Evolutionary conservation across 2,329 filamentous ascomycete species (phyloP), one percentile per base, ranked within the genome.

Genomic region (Neopestalotiopsis sp.): DNA sequence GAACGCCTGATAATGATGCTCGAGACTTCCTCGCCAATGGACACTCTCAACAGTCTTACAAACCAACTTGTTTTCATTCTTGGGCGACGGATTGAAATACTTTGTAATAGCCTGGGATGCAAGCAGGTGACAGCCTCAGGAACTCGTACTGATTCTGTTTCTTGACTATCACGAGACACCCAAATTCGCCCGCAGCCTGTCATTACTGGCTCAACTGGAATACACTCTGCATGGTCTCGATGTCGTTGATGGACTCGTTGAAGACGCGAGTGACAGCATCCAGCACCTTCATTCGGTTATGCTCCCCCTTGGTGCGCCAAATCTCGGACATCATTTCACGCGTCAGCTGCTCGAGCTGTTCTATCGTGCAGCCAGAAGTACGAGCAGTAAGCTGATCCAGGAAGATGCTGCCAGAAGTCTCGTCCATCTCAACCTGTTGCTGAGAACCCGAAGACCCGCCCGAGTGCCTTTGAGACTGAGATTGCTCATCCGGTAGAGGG

Each of bases 341-440:
- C 78, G 95, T 95, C 78, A 98, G 91, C 80, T 98, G 95, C 84
- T 98, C 95, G 24, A 99, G 84, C 79, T 99, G 95, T 81, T 99
- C 96, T 66, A 99, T 93, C 0, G 91, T 93, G 78, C 93, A 93
- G 0, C 93, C 94, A 24, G 89, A 91, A 1, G 93, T 95, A 59
- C 86, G 84, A 34, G 87, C 81, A 0, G 91, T 90, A 42, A 97
- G 83, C 49, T 89, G 84, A 0, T 84, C 78, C 68, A 94, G 85
- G 67, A 97, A 86, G 6, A 83, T 78, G 1, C 83, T 79, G 30
- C 94, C 83, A 38, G 87, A 84, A 0, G 76, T 75, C 13, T 87
- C 84, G 38, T 85, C 78, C 3, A 86, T 72, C 49, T 86, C 79
- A 24, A 85, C 80, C 40, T 83, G 81, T 42, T 82, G 78, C 42